Evolutionary conservation across 768 basidiomycete genomes (phyloP), one percentile per base, ranked within the genome.

Genomic region (Strobilomyces echinocephalus): DNA sequence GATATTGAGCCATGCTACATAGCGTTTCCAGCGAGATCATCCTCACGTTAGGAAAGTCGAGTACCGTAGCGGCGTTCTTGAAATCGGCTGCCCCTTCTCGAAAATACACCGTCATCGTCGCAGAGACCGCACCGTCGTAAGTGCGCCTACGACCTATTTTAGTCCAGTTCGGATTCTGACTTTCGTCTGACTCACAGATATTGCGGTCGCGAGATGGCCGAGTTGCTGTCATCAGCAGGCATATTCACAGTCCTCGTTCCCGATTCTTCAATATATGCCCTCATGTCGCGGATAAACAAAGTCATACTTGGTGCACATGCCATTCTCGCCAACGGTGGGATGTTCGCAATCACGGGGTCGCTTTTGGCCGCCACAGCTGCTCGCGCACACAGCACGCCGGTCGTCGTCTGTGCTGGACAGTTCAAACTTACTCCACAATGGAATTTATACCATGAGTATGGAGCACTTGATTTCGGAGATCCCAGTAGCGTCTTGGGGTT

Each of bases 241-340:
- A 93, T 98, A 58, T 91, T 91, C 7, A 95, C 94, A n/a, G 89
- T 97, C 67, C 87, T 99, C 45, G 87, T 98, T 48, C 95, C 97
- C 39, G 95, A 98, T 70, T 94, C 92, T 8, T 94, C 93, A 24
- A 86, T 97, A 68, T 95, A 89, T 66, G 92, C 94, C 11, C 80
- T 99, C 58, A 91, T 98, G 85, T 95, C 97, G 5, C 85, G 95
- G 55, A 89, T 95, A 56, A 95, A 94, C 74, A 99, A 99, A 72
- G 88, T 98, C 60, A 84, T 99, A 54, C 79, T 99, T 43, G 92
- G 94, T 28, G 88, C 94, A 11, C 95, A 97, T 70, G 85, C 89
- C n/a, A 88, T 98, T 63, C 84, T 97, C 46, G 95, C 95, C 24
- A 95, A 97, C 64, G 97, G 97, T 14, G 94, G 95, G 14, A 87